Evolutionary conservation across 2,329 filamentous ascomycete species (phyloP), one percentile per base, ranked within the genome.

Genomic region (Cadophora malorum): DNA sequence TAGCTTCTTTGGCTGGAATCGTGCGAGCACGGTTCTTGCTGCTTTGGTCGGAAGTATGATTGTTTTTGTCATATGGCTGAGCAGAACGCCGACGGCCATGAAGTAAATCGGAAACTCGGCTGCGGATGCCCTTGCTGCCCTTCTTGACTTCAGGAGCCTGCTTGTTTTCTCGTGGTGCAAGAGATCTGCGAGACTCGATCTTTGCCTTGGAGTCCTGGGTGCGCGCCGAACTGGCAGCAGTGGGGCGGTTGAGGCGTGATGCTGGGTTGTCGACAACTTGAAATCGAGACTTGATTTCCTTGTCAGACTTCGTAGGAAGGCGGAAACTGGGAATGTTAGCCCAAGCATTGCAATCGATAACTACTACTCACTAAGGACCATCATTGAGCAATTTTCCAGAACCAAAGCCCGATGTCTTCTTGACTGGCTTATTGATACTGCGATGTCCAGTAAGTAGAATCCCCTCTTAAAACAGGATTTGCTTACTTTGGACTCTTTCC

Each of bases 61-160:
- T n/a, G n/a, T n/a, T 55, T 21, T 55, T 63, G 21, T 28, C 7
- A 28, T 19, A 33, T 28, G 49, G 63, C 50, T 64, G 35, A 12
- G 23, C 25, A 23, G 52, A 45, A 33, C 63, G 63, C 28, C 63
- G 38, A 53, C 63, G 63, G 25, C 63, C 63, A 49, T 64, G 63
- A 47, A 64, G 19, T 14, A 64, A 49, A 41, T 58, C 38, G 35
- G 52, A 64, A 8, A 64, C 52, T 47, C 52, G 52, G 38, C 63
- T 49, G 19, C 50, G 50, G 41, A 64, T 58, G n/a, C 63, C 63
- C 38, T 64, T 58, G 38, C 63, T 58, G 25, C 28, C 63, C 19
- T 41, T 45, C 50, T 58, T 64, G 63, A 64, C 33, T 41, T 64
- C 63, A 23, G 35, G 21, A 33, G 16, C 35, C 49, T 49, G 49